Evolutionary conservation across 2,329 filamentous ascomycete genomes (phyloP).

Genomic region (Microcera coccophila): DNA sequence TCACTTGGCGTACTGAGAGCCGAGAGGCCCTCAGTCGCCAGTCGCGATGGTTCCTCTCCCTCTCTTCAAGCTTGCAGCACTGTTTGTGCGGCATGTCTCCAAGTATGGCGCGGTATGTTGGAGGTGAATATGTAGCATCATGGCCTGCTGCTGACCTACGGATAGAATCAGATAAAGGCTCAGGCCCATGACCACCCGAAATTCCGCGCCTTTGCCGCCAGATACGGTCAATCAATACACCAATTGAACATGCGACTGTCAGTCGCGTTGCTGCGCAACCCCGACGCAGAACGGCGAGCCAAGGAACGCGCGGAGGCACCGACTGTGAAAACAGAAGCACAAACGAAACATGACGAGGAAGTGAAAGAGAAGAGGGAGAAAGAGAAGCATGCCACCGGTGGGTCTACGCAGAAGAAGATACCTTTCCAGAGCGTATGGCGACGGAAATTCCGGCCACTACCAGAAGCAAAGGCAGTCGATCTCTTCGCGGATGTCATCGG

Average conservation of each 20-base stretch:
- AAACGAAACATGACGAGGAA: conserved; percentile 52
- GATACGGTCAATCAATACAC: conserved; percentile 61
- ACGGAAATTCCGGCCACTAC: conserved; percentile 59
- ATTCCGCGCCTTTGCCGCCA: conserved; percentile 58
- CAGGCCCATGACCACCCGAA: conserved; percentile 62
- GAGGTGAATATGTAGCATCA: background rate
- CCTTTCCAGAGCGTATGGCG: conserved; percentile 54
- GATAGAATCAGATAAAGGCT: conserved; percentile 61
- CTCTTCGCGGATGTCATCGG: conserved; percentile 64
- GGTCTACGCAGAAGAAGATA: conserved; percentile 22
- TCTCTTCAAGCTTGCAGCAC: conserved; percentile 62
- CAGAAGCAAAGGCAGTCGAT: conserved; percentile 62
- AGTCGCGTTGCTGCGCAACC: conserved; percentile 56
- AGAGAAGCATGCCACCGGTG: conserved; percentile 33
- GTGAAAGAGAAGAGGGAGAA: conserved; percentile 42
- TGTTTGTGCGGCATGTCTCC: conserved; percentile 62
- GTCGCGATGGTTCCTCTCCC: conserved; percentile 59
- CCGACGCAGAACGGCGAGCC: conserved; percentile 53
- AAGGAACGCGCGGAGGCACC: conserved; percentile 61
- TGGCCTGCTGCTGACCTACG: conserved; percentile 11
- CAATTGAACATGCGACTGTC: conserved; percentile 64
- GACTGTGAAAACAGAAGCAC: conserved; percentile 62
- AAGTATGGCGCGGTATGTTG: conserved; percentile 64
- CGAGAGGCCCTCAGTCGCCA: conserved; percentile 17
- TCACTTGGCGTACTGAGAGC: conserved; percentile 10